These are phyloP conservation scores for Gastrolobium bilobum DNA, from an alignment of 306 rosid species.

Conservation along the genomic window DNA sequence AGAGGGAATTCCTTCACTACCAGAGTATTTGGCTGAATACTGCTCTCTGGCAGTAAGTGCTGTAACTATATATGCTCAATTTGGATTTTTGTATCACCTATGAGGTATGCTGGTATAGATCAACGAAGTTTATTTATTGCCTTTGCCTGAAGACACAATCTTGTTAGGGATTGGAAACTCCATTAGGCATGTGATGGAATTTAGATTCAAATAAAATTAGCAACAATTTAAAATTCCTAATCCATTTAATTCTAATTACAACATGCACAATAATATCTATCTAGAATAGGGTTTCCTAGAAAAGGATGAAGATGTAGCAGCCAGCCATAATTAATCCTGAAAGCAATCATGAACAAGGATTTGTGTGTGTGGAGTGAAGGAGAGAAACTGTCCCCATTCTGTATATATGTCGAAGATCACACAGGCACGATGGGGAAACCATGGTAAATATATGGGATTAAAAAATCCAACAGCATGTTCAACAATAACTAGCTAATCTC, in stretches of 20 bases:
- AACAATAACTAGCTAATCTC: slow-evolving; percentile 26
- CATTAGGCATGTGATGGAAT: slow-evolving; percentile 19
- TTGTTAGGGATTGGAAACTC: slow-evolving; percentile 32
- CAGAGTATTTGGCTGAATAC: slow-evolving; percentile 88
- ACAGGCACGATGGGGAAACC: neutral
- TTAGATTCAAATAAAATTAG: neutral
- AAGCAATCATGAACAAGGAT: neutral
- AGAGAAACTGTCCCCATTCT: neutral
- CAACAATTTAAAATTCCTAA: neutral
- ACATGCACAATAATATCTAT: neutral
- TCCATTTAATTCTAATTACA: neutral
- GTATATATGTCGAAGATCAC: neutral
- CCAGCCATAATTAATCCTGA: slow-evolving; percentile 2
- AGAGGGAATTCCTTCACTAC: slow-evolving; percentile 83
- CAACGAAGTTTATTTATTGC: slow-evolving; percentile 23
- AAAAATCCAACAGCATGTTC: slow-evolving; percentile 18
- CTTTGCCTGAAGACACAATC: slow-evolving; percentile 2
- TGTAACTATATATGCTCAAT: slow-evolving; percentile 31
- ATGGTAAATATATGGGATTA: neutral
- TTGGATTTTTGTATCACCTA: neutral
- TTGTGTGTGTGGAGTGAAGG: neutral
- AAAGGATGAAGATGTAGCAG: neutral
- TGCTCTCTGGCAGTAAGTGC: slow-evolving; percentile 80
- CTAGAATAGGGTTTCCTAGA: slow-evolving; percentile 11
- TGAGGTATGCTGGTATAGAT: slow-evolving; percentile 3